Evolutionary conservation across 169 alveolate species (phyloP).

Genomic region (Plasmodium vinckei): DNA sequence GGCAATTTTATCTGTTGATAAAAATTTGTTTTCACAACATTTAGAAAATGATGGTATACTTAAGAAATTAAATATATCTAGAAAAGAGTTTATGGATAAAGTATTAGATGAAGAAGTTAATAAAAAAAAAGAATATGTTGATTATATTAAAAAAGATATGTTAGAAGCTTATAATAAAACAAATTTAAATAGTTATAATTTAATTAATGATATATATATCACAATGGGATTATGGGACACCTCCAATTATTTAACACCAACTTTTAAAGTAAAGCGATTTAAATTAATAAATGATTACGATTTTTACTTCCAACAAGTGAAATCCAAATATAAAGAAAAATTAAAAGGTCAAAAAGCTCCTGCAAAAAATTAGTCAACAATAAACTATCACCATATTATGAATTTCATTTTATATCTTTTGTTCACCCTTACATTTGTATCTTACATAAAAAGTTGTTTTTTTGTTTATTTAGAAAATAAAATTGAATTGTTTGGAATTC

Average conservation of each 20-base stretch:
- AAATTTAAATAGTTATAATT: slow-evolving; percentile 29
- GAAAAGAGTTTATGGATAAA: slow-evolving; percentile 1
- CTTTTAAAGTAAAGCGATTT: slow-evolving; percentile 39
- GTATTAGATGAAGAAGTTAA: slow-evolving; percentile 6
- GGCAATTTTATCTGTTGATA: slow-evolving; percentile 40
- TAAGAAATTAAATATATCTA: neutral
- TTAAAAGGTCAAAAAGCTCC: neutral
- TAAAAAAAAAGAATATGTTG: slow-evolving; percentile 8
- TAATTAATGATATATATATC: slow-evolving; percentile 26
- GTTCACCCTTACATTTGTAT: no score
- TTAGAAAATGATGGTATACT: slow-evolving; percentile 22
- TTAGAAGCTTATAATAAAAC: slow-evolving; percentile 34
- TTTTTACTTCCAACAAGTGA: slow-evolving; percentile 14
- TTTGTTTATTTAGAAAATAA: no score
- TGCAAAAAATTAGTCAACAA: neutral
- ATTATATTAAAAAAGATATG: slow-evolving; percentile 51
- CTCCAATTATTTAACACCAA: slow-evolving; percentile 46
- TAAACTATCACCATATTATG: neutral
- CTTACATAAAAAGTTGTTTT: no score
- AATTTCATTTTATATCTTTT: no score
- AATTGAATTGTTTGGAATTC: no score
- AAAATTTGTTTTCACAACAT: slow-evolving; percentile 16
- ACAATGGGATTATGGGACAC: slow-evolving; percentile 39
- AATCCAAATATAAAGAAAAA: neutral
- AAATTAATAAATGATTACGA: slow-evolving; percentile 31